phyloP scores from a whole-genome alignment of 306 rosid species.

The Dicorynia guianensis region DNA sequence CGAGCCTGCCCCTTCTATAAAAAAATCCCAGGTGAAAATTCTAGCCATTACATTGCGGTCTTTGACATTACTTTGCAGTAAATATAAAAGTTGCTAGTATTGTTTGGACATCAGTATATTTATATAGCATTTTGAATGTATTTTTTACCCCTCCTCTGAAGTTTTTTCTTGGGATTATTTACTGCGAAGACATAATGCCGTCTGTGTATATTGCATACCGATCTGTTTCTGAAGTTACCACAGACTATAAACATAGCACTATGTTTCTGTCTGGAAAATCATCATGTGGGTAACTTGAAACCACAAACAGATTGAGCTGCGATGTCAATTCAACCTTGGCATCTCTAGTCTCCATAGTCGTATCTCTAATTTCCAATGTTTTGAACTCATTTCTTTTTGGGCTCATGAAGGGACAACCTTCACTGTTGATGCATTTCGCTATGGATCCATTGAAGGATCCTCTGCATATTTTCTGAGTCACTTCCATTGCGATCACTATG shows the following conservation, averaged over 20 bases:
- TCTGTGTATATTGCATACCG: neutral
- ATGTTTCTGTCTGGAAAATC: constrained; percentile 1
- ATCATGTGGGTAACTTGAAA: neutral
- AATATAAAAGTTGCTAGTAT: neutral
- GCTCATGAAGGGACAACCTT: constrained; percentile 51
- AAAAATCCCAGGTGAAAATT: constrained; percentile 56
- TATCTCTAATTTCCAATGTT: neutral
- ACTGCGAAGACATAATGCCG: neutral
- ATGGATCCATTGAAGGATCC: constrained; percentile 57
- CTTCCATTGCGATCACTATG: constrained; percentile 62
- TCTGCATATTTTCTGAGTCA: constrained; percentile 63
- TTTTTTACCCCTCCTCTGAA: neutral
- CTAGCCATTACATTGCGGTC: neutral
- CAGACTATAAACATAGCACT: neutral
- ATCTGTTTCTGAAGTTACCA: neutral
- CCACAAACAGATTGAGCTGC: constrained; percentile 1
- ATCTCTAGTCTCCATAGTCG: neutral
- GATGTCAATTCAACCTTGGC: neutral
- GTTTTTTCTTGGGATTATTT: neutral
- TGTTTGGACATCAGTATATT: neutral
- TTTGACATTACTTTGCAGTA: neutral
- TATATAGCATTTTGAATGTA: neutral
- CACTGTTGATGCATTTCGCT: constrained; percentile 68
- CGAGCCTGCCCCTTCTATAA: constrained; percentile 62
- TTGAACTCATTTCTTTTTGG: constrained; percentile 27